Base-by-base conservation (phyloP, 1,139 yeast species). In the Lodderomyces parapsilosis region DNA sequence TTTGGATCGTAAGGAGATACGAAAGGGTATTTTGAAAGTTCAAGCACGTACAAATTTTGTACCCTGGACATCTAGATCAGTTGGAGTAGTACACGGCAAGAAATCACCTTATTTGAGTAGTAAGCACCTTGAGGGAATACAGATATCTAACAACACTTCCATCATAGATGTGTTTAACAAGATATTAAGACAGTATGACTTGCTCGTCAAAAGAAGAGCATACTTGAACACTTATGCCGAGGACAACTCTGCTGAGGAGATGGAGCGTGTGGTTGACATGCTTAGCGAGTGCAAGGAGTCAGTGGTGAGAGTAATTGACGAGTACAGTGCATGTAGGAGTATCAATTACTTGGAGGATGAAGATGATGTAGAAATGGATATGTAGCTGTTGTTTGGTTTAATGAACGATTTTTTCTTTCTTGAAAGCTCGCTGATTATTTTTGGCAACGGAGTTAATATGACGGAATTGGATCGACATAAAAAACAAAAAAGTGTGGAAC, bases 41-140 rank as follows among this genome's bases (percentile, higher is more conserved):
- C 86, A 91, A 48, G 87, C 84, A 48, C 71, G 97, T 41, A 75
- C 90, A 0, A 74, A 79, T 30, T 93, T 90, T 66, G 89, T 88
- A 2, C 94, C 96, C 0, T 88, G 96, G 88, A 81, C 91, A 1
- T 82, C 96, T 0, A 80, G 93, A 1, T 78, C 93, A 10, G 75
- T 90, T 5, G 94, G 88, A 57, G 71, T 90, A 0, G 91, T 93
- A 5, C 72, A 83, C 42, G 93, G 96, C 2, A 76, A 80, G 47
- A 80, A 81, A 52, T 86, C 96, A 2, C 86, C 91, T 2, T 83
- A 78, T 59, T 52, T 71, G 23, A 46, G 49, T 5, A 28, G 31
- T 3, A 40, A 63, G 17, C 64, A 66, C n/a, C 74, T 81, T 5
- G 78, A 82, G 44, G 97, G 96, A 1, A 69, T 88, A 48, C 87